Conservation (phyloP, 2,329 filamentous ascomycete species). For the Drechslerella dactyloides region DNA sequence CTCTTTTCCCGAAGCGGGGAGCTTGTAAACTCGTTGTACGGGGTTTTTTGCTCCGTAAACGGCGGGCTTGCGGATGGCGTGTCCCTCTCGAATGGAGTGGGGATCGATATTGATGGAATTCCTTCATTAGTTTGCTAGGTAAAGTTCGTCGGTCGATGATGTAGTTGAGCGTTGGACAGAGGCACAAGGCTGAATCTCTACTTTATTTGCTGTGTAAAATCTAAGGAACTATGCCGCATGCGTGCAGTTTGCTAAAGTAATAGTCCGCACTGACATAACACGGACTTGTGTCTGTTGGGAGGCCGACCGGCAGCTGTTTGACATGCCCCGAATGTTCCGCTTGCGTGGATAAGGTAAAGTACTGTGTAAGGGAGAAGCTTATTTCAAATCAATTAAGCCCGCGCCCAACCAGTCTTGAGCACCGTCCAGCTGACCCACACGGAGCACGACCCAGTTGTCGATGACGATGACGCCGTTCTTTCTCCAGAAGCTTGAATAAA, state of each 20-base stretch:
- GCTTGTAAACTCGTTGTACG: neutral
- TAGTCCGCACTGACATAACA: too few relatives aligned
- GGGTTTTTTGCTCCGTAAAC: too few relatives aligned
- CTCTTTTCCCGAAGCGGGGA: conserved; percentile 33
- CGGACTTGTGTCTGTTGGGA: neutral
- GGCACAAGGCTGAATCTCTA: neutral
- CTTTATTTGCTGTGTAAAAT: too few relatives aligned
- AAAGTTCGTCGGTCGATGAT: too few relatives aligned
- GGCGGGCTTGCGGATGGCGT: conserved; percentile 1
- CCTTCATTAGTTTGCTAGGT: too few relatives aligned
- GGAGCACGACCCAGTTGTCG: neutral
- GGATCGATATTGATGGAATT: too few relatives aligned
- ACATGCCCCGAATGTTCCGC: neutral
- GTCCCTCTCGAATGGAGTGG: neutral
- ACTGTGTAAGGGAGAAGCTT: neutral
- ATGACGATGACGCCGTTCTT: neutral
- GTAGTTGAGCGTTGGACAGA: too few relatives aligned
- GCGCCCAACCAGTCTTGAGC: neutral
- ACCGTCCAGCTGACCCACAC: neutral
- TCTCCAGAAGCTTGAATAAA: neutral
- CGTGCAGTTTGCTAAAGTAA: too few relatives aligned
- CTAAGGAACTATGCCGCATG: too few relatives aligned
- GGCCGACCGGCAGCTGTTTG: too few relatives aligned
- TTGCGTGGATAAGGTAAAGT: neutral
- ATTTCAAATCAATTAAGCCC: conserved; percentile 1